Base-by-base conservation (phyloP, 805 yeast genomes). In the Vanderwaltozyma verrucispora region DNA sequence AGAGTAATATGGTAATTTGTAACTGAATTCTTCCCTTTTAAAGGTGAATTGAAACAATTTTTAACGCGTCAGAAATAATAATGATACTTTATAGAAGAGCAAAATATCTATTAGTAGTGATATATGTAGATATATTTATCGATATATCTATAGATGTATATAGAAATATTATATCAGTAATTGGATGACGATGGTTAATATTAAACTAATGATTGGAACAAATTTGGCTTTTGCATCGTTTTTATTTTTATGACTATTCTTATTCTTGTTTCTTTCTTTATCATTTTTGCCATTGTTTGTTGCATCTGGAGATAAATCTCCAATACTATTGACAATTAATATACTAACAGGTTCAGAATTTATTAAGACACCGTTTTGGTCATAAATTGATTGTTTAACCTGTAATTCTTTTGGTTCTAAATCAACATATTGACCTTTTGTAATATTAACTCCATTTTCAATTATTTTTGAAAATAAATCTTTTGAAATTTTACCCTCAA, bases 341-440 rank as follows among this genome's bases (percentile, higher is more conserved):
- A 45, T 45, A 35, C 49, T 49, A 34, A 38, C 44, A 35, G 46
- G 21, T 40, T 50, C 46, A 8, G 16, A 3, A 21, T 46, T 32
- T 44, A 44, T 35, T 12, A 38, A 51, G 33, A 40, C 50, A 1
- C 80, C 80, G 46, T 71, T 65, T 1, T 54, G 48, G 36, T 64
- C 67, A 34, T 53, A 60, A 6, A 79, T 66, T 34, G 64, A 60
- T 46, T 49, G 69, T 6, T 60, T 61, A 1, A 74, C 62, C 9
- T 44, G 43, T 38, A 76, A 48, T 29, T 75, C 77, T 0, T 57
- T 49, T 8, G 62, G 65, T 2, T 60, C 41, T 8, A 80, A 51
- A 3, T 62, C 49, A 8, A 77, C 69, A 49, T 56, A 77, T 40
- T 59, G 58, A 0, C 89, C 89, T 33, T 51, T 57, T 9, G 56